phyloP scores from a whole-genome alignment of 2,329 filamentous ascomycete species.

The Penicillium sp. region DNA sequence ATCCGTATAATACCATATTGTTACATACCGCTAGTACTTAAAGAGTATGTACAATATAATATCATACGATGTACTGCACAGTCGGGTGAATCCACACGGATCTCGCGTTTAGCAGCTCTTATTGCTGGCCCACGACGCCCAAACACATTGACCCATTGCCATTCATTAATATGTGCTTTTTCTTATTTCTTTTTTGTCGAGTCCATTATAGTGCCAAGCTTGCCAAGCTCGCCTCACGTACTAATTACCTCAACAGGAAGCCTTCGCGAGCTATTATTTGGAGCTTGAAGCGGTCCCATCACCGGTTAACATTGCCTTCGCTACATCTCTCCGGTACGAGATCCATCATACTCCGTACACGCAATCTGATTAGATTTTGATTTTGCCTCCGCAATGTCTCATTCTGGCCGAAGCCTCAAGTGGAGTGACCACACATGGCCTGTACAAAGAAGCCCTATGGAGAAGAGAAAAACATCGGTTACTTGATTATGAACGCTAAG shows the following conservation, averaged over 20 bases:
- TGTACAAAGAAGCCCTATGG: background rate
- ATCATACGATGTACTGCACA: background rate
- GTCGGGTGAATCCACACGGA: background rate
- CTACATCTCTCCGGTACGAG: background rate
- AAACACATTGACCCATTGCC: background rate
- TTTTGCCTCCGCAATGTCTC: background rate
- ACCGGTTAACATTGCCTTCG: background rate
- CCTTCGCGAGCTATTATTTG: background rate
- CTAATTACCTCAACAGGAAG: conserved; percentile 1
- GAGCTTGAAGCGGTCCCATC: conserved; percentile 1
- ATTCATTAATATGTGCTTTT: background rate
- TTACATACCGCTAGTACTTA: background rate
- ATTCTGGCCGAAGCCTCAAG: background rate
- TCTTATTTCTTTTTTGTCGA: background rate
- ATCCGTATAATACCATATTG: background rate
- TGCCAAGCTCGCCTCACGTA: background rate
- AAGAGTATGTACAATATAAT: background rate
- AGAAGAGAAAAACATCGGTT: background rate
- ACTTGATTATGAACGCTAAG: background rate
- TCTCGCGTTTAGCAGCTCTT: background rate
- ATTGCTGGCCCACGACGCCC: background rate
- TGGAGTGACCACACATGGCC: background rate
- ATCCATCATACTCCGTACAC: background rate
- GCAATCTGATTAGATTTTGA: conserved; percentile 11
- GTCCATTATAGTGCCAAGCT: conserved; percentile 1